A percentile compares a stretch with the other conserved stretches of the same genome.
Conservation (phyloP, 768 basidiomycete species). For the Lentinula boryana region DNA sequence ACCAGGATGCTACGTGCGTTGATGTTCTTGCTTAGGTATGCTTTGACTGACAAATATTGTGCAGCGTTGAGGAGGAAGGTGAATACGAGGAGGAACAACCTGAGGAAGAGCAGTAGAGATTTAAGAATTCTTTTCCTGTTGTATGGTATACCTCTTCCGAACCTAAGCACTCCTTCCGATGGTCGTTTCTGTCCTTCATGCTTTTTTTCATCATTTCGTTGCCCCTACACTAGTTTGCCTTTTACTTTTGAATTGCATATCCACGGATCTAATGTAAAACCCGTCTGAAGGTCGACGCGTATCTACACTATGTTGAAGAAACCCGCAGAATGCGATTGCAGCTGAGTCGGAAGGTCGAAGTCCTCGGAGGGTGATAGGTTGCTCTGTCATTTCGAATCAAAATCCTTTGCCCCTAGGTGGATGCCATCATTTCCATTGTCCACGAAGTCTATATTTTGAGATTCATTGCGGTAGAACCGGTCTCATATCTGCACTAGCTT, state of each 20-base stretch:
- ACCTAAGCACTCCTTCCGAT: constrained; percentile 6
- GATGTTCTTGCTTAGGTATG: not conserved
- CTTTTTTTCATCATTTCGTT: constrained; percentile 12
- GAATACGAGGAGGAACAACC: constrained; percentile 80
- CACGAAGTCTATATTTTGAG: too few species aligned
- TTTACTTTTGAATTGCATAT: constrained; percentile 1
- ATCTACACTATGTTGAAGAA: not conserved
- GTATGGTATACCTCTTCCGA: constrained; percentile 4
- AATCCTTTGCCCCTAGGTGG: too few species aligned
- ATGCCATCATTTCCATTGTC: too few species aligned
- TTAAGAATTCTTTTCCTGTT: constrained; percentile 8
- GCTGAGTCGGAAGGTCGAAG: too few species aligned
- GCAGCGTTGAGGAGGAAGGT: constrained; percentile 78
- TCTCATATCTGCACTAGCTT: too few species aligned
- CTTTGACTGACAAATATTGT: constrained; percentile 1
- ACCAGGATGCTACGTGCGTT: constrained; percentile 89
- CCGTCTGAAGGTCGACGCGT: not conserved
- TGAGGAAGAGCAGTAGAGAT: constrained; percentile 54
- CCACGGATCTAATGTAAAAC: not conserved
- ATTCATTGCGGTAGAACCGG: too few species aligned
- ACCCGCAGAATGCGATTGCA: too few species aligned
- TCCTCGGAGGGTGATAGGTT: too few species aligned
- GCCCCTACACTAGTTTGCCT: constrained; percentile 25
- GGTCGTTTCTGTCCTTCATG: constrained; percentile 6
- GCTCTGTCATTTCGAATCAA: too few species aligned